phyloP scores from a whole-genome alignment of 2,329 filamentous ascomycete species.

The Dactylellina cionopaga region DNA sequence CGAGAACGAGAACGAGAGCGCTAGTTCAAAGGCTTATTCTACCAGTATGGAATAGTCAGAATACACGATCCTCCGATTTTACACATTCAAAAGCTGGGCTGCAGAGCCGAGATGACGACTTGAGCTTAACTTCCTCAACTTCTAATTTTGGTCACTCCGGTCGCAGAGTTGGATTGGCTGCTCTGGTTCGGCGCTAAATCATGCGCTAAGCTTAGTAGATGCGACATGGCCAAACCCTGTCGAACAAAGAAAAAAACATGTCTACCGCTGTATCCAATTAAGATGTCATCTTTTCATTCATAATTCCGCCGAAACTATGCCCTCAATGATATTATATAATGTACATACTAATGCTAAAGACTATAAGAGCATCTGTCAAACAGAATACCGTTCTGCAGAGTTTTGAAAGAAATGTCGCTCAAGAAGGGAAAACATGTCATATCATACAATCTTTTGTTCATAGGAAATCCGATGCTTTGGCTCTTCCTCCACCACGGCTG shows the following conservation, averaged over 20 bases:
- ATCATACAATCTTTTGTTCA: conserved; percentile 36
- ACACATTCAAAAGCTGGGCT: conserved; percentile 13
- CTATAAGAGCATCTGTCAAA: conserved; percentile 8
- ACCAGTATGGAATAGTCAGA: background rate
- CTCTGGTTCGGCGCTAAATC: conserved; percentile 31
- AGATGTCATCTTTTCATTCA: conserved; percentile 2
- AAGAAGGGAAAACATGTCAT: background rate
- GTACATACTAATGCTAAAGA: conserved; percentile 12
- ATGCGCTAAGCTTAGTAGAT: conserved; percentile 33
- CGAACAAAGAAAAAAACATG: background rate
- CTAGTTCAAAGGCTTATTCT: background rate
- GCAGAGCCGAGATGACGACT: conserved; percentile 4
- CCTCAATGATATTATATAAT: conserved; percentile 17
- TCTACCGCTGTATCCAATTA: background rate
- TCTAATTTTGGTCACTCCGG: conserved; percentile 40
- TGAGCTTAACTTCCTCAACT: conserved; percentile 5
- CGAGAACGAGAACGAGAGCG: background rate
- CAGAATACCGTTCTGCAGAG: background rate
- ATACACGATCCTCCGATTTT: background rate
- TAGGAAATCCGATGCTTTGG: conserved; percentile 57
- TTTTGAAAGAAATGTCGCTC: background rate
- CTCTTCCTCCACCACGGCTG: conserved; percentile 54
- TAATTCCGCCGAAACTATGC: conserved; percentile 10
- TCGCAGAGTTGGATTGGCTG: conserved; percentile 37
- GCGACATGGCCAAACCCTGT: conserved; percentile 10